These are phyloP conservation scores for Athelia psychrophila DNA, from an alignment of 1,284 basidiomycete genomes.

Conservation along the genomic window DNA sequence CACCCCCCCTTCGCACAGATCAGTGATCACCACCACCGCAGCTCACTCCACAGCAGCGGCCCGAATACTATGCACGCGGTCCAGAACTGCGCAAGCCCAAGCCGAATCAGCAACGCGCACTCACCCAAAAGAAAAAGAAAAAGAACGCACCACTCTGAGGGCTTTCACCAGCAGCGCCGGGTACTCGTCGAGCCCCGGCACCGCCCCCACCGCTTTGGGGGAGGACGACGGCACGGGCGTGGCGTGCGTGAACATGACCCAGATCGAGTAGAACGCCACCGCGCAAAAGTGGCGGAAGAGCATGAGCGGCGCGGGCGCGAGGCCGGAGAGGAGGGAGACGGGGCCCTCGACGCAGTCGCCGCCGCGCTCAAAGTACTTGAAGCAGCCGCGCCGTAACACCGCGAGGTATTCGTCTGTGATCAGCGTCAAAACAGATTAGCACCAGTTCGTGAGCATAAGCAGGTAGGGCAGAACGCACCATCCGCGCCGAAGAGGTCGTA, in stretches of 20 bases:
- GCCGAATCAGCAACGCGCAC: conserved; percentile 7
- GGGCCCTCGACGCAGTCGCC: conserved; percentile 90
- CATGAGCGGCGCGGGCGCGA: conserved; percentile 74
- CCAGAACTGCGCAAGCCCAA: conserved; percentile 76
- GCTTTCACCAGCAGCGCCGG: conserved; percentile 57
- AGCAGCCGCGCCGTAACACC: conserved; percentile 91
- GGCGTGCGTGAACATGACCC: conserved; percentile 74
- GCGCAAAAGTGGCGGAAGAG: conserved; percentile 93
- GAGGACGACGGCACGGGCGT: conserved; percentile 12
- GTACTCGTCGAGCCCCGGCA: conserved; percentile 53
- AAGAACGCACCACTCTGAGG: conserved; percentile 51
- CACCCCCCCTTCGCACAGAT: not conserved
- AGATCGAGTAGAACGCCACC: conserved; percentile 93
- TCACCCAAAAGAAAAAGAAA: conserved; percentile 3
- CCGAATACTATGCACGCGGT: conserved; percentile 85
- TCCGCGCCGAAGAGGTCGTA: conserved; percentile 93
- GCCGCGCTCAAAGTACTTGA: conserved; percentile 96
- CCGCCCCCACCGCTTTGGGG: conserved; percentile 32
- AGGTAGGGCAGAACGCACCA: conserved; percentile 43
- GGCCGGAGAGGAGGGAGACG: conserved; percentile 79
- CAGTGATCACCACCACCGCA: conserved; percentile 50
- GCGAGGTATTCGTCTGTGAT: conserved; percentile 67
- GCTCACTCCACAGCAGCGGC: conserved; percentile 86
- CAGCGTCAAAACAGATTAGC: conserved; percentile 5
- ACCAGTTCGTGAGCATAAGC: no score